A percentile compares a stretch with the other conserved stretches of the same genome.
Conservation (phyloP, 2,329 filamentous ascomycete species). For the Cladophialophora bantiana region DNA sequence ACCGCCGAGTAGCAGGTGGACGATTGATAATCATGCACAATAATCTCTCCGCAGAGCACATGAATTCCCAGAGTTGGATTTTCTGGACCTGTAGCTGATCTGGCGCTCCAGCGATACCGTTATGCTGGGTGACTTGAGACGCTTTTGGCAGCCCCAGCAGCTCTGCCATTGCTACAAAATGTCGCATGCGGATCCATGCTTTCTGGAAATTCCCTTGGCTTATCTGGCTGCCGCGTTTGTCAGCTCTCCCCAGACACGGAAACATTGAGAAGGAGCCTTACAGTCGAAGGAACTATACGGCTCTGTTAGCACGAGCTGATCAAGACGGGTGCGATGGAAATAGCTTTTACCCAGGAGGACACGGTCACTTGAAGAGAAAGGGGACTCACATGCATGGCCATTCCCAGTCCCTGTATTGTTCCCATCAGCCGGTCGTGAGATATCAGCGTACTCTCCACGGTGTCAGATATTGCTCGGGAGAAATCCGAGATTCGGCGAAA, state of each 20-base stretch:
- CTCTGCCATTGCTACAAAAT: constrained; percentile 49
- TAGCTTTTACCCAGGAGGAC: background rate
- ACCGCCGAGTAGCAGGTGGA: constrained; percentile 45
- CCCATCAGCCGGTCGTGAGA: constrained; percentile 44
- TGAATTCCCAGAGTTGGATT: constrained; percentile 45
- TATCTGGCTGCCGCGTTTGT: constrained; percentile 41
- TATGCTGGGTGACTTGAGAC: constrained; percentile 13
- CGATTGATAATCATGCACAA: constrained; percentile 47
- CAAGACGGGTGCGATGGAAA: background rate
- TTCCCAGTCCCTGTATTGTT: constrained; percentile 42
- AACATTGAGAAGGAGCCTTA: constrained; percentile 36
- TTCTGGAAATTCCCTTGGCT: constrained; percentile 46
- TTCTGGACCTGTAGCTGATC: constrained; percentile 33
- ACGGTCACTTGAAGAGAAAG: background rate
- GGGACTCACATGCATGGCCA: constrained; percentile 41
- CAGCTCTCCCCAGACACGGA: background rate
- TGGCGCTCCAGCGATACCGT: constrained; percentile 1
- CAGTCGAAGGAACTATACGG: constrained; percentile 44
- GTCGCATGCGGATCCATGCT: constrained; percentile 49
- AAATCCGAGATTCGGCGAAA: constrained; percentile 18
- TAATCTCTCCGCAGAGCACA: constrained; percentile 46
- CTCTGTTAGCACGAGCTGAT: background rate
- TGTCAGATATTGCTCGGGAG: constrained; percentile 22
- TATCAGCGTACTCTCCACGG: constrained; percentile 25
- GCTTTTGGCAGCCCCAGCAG: constrained; percentile 47